Base-by-base conservation (phyloP, 176 grass and related monocot species). In the Themeda triandra region DNA sequence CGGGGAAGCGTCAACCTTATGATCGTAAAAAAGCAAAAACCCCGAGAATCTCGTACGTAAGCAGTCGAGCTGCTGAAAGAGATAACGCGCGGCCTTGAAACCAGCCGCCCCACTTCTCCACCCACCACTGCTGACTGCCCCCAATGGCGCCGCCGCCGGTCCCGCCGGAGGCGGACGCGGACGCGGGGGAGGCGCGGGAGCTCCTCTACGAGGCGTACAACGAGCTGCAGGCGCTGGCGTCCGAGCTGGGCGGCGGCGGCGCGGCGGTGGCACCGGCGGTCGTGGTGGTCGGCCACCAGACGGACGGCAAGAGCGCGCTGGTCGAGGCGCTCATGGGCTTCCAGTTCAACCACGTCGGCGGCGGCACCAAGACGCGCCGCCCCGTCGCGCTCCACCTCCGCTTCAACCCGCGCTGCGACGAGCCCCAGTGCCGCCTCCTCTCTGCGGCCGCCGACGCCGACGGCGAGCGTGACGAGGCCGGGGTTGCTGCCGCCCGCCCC, bases 331-430 rank as follows among this genome's bases (percentile, higher is more conserved):
- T 98, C 73, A 98, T 98, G 93, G 96, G 91, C 1, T 95, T 98
- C 87, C 96, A 93, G 89, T 95, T 95, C 80, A 98, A 98, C 80
- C 96, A 98, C 80, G 96, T 98, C 33, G 96, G 96, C 23, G 96
- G 92, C 12, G 92, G 96, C 31, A 98, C 91, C 77, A 98, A 95
- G 87, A 95, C 91, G 58, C 91, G 95, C 30, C 88, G 95, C 18
- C 90, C 92, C 68, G 87, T 98, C 29, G 85, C 91, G 49, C 96
- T 98, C 48, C 96, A 91, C 76, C 92, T 98, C 56, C 90, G 87
- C 79, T 98, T 95, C 89, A 92, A 93, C 81, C 93, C 91, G 40
- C 64, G 75, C 37, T 93, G 87, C 88, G 49, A 66, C 58, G 76
- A 41, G 44, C 91, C 93, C 14, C 85, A 75, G 10, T 98, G 86